Percentiles rank a stretch among this genome's conserved stretches.
Evolutionary conservation across 345 rosid species (phyloP).

Genomic region (Eucalyptus cladocalyx): DNA sequence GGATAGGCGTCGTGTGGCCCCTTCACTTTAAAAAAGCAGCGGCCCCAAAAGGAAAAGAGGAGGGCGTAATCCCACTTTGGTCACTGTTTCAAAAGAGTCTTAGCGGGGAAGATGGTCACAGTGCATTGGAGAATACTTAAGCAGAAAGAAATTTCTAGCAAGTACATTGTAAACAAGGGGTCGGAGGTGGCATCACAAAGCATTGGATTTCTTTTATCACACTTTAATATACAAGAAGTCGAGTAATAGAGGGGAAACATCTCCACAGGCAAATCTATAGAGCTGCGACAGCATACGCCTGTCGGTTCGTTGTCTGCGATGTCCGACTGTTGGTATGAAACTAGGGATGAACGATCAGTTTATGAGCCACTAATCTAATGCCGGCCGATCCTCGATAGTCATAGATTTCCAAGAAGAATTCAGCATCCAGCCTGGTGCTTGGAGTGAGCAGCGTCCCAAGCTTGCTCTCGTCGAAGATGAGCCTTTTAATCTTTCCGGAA

Average conservation of each 20-base stretch:
- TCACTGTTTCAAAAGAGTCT: background rate
- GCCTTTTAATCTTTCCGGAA: background rate
- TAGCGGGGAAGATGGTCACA: too few relatives aligned
- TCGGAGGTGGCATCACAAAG: too few relatives aligned
- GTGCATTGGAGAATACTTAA: too few relatives aligned
- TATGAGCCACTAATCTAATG: background rate
- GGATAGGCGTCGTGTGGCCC: background rate
- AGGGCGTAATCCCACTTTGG: background rate
- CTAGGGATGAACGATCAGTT: background rate
- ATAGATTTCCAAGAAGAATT: background rate
- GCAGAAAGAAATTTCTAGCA: too few relatives aligned
- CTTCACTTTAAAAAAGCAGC: background rate
- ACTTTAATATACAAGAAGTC: background rate
- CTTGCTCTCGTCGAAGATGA: background rate
- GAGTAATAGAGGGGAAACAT: background rate
- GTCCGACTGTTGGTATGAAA: background rate
- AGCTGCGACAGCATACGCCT: too few relatives aligned
- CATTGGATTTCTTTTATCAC: too few relatives aligned
- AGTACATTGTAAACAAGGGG: background rate
- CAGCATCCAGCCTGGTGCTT: background rate
- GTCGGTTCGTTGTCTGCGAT: background rate
- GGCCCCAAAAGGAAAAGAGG: background rate
- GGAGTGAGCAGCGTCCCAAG: background rate
- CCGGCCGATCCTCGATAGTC: background rate
- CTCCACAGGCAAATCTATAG: background rate